phyloP scores from a whole-genome alignment of 805 yeast genomes.

The Tetrapisispora arboricola region DNA sequence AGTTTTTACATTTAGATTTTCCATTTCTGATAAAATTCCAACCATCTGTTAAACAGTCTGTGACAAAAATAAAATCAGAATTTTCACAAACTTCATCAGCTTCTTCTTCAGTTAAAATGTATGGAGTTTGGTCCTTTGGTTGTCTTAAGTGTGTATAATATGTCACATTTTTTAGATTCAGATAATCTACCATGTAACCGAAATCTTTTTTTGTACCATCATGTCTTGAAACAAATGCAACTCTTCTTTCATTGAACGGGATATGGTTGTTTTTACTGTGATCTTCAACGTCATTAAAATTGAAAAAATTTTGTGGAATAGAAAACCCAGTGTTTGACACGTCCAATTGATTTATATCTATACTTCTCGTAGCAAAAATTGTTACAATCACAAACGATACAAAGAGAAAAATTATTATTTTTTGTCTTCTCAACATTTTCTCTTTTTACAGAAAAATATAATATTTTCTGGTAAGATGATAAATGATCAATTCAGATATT shows the following conservation, averaged over 20 bases:
- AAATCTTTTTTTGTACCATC: constrained; percentile 8
- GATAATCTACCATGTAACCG: constrained; percentile 5
- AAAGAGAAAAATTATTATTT: not conserved
- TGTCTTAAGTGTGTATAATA: constrained; percentile 1
- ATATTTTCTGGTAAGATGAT: no score
- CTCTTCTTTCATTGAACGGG: constrained; percentile 2
- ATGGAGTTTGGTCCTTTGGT: not conserved
- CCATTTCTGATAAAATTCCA: constrained; percentile 8
- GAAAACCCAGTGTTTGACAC: not conserved
- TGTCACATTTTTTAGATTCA: constrained; percentile 7
- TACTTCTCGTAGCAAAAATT: not conserved
- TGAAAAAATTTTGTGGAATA: not conserved
- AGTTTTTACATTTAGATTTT: constrained; percentile 6
- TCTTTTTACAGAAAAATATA: no score
- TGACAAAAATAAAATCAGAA: constrained; percentile 6
- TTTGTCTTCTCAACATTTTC: not conserved
- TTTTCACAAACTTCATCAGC: constrained; percentile 6
- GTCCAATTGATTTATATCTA: not conserved
- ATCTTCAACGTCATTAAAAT: not conserved
- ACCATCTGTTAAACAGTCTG: constrained; percentile 8
- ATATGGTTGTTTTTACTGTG: not conserved
- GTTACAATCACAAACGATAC: not conserved
- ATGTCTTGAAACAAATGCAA: constrained; percentile 8
- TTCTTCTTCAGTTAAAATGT: constrained; percentile 1
- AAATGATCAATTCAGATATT: no score